Evolutionary conservation across 805 yeast genomes (phyloP), one percentile per base, ranked within the genome.

Genomic region (Kregervanrija pseudodelftensis): DNA sequence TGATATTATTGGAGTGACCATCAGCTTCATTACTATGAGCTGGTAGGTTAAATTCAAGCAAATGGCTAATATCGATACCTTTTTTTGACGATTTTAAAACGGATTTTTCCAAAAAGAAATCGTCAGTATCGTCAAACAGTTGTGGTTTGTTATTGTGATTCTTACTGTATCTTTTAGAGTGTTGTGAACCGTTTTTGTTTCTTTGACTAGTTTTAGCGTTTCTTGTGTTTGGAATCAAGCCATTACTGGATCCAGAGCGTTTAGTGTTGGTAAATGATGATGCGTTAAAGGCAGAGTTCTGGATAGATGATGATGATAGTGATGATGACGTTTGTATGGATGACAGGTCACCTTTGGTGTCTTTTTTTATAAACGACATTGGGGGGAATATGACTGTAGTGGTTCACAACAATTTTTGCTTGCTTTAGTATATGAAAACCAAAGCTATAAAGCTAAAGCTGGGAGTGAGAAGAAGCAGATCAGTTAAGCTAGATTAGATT

Each of bases 11-110:
- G 4, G 28, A 22, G 12, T 11, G 8, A 16, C 45, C 30, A 34
- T 45, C 42, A 16, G 38, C 47, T 8, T 41, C 30, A 31, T 45
- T 38, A 50, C 46, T 68, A 57, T 45, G 59, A 17, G 70, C 72
- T 8, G 78, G 75, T 13, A 73, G 56, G 36, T 70, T 68, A 53
- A 79, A 82, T 39, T 81, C 83, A 39, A 85, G 59, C 44, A 85
- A 65, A 62, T 85, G 90, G 52, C 82, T 80, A 44, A 84, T 78
- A 46, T 63, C 58, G 11, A 58, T 46, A 1, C 65, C 64, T 39
- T 53, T 58, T 33, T 59, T 61, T 11, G 63, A 56, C 5, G 51
- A 40, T 32, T 51, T 51, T 12, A 53, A 38, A 5, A 60, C 43
- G 1, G 59, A 51, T 8, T 46, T 40, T 11, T 56, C 61, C 7